Base-by-base conservation (phyloP, 2,329 filamentous ascomycete genomes). In the Sporothrix curviconia region DNA sequence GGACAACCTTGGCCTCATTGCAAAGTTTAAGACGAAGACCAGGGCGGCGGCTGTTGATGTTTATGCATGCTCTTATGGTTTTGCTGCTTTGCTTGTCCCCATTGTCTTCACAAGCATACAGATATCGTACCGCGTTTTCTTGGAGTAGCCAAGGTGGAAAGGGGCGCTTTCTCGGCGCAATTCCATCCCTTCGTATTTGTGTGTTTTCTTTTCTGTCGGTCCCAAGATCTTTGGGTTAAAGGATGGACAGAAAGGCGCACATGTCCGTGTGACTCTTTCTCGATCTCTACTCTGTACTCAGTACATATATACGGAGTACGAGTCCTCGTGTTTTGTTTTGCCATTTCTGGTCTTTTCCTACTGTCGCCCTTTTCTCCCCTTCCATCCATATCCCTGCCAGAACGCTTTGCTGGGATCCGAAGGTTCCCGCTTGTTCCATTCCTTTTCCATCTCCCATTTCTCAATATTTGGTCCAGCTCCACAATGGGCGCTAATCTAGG, bases 401-500 rank as follows among this genome's bases (percentile, higher is more conserved):
- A 42, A 39, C 24, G 17, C 36, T 7, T 17, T 6, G 42, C 52
- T 39, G 40, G 40, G 52, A 43, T 53, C 9, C 51, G 28, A 34
- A 54, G 28, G 39, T 25, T 54, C 51, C 51, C 52, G 52, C 52
- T 46, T 58, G 50, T 58, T 53, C 34, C 32, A 34, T 55, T 59
- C 54, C 32, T 36, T 40, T 34, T 56, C 25, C 32, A 36, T 49
- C 24, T 55, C 25, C 52, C 19, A 46, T 51, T 43, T 24, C 46
- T 30, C 25, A 28, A 15, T 32, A 17, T 47, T 56, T 56, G n/a
- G n/a, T 17, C 32, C 22, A 3, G 30, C 22, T 47, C 57, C 57
- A 59, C 53, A 46, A 40, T 47, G 44, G 40, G 14, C 57, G 42
- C 57, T 59, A 59, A 30, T 28, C 34, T 52, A 59, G 53, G 57